A percentile compares a stretch with the other conserved stretches of the same genome.
phyloP scores from a whole-genome alignment of 2,329 filamentous ascomycete species.

The Cryphonectria radicalis region DNA sequence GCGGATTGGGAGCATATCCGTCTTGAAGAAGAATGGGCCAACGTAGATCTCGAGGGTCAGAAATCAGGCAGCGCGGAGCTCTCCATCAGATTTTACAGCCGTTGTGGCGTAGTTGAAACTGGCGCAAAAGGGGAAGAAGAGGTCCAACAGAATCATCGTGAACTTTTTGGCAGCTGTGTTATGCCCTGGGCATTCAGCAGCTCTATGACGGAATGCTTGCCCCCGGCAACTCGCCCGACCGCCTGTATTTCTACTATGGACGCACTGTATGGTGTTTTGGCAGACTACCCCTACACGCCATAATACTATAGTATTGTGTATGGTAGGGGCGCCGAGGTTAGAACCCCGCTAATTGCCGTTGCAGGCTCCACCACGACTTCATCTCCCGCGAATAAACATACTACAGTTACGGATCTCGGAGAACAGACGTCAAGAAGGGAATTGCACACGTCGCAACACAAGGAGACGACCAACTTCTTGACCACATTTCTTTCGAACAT shows the following conservation, averaged over 20 bases:
- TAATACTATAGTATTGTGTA: background rate
- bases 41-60: background rate
- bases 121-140: background rate
- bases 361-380: background rate
- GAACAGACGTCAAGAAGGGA: background rate
- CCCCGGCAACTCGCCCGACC: background rate
- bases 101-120: background rate
- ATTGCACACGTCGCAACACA: background rate
- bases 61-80: background rate
- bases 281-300: background rate
- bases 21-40: background rate
- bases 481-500: background rate
- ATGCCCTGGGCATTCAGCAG: background rate
- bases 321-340: background rate
- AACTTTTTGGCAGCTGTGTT: slow-evolving; percentile 19
- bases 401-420: background rate
- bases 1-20: slow-evolving; percentile 22
- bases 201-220: slow-evolving; percentile 21
- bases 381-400: background rate
- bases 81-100: background rate
- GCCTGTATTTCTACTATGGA: background rate
- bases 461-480: background rate
- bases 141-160: background rate
- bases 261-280: background rate
- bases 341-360: background rate